A percentile compares a stretch with the other conserved stretches of the same genome.
Evolutionary conservation across 371 early-diverging fungal genomes (phyloP).

Genomic region (Mucor ambiguus): DNA sequence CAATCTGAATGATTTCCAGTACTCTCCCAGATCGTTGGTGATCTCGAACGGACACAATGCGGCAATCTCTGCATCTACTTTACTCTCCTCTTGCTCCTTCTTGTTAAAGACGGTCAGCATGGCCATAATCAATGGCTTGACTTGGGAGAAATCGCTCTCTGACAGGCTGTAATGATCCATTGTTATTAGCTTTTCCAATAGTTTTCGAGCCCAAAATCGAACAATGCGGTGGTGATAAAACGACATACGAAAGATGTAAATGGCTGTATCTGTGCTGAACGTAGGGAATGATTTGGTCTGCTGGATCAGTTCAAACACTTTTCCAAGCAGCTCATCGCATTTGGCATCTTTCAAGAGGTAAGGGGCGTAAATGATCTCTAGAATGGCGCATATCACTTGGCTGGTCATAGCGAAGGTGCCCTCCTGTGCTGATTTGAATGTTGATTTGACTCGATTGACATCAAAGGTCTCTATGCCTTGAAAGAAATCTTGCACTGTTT

Average conservation of each 20-base stretch:
- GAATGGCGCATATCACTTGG: slow-evolving; percentile 30
- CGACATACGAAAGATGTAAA: slow-evolving; percentile 27
- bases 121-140: slow-evolving; percentile 9
- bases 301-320: slow-evolving; percentile 36
- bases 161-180: slow-evolving; percentile 16
- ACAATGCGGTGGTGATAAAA: slow-evolving; percentile 39
- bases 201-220: slow-evolving; percentile 46
- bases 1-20: slow-evolving; percentile 40
- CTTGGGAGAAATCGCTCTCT: slow-evolving; percentile 8
- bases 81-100: slow-evolving; percentile 6
- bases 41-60: slow-evolving; percentile 8
- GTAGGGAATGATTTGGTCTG: slow-evolving; percentile 32
- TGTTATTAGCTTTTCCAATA: slow-evolving; percentile 34
- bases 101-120: slow-evolving; percentile 13
- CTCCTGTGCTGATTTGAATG: slow-evolving; percentile 8
- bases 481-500: slow-evolving; percentile 44
- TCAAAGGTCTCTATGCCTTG: slow-evolving; percentile 34
- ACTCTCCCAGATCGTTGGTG: slow-evolving; percentile 27
- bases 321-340: slow-evolving; percentile 30
- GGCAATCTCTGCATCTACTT: not conserved
- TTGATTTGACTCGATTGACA: slow-evolving; percentile 21
- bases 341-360: slow-evolving; percentile 8
- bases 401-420: slow-evolving; percentile 15
- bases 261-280: slow-evolving; percentile 13
- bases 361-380: slow-evolving; percentile 32